Base-by-base conservation (phyloP, 2,329 filamentous ascomycete species). In the Endocalyx cinctus region DNA sequence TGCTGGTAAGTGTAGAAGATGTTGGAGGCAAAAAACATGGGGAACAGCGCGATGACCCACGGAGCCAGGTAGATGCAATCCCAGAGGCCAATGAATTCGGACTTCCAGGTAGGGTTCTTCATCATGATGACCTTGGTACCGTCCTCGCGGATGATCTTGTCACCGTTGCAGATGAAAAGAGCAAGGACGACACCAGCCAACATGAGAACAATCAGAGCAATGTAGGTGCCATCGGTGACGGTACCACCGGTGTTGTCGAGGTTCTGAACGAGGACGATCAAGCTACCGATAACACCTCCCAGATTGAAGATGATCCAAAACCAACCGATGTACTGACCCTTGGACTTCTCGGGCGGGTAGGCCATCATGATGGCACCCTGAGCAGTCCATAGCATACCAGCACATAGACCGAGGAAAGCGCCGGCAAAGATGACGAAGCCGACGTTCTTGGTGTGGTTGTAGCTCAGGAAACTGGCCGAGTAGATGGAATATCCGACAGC, bases 251-350 rank as follows among this genome's bases (percentile, higher is more conserved):
- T 70, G 38, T 66, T 72, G 63, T 85, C 59, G 52, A 85, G 72
- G 62, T 85, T 86, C 59, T 85, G 72, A 42, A 73, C 83, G 5
- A 87, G 73, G n/a, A 82, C 82, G 41, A 87, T 84, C 50, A 82
- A 62, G 52, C 82, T 79, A 42, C 89, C 89, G 58, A 96, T 87
- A 41, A 95, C 88, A 50, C 81, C 88, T 48, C 89, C 89, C 38
- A 89, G 62, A 62, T 95, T 95, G 72, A 95, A 96, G 52, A 96
- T 94, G 58, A 88, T 80, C 89, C 89, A 95, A 65, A 95, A 95
- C 67, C 79, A 81, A 40, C 84, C 84, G 58, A 95, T 94, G 59
- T 88, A 95, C 39, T 82, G 80, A 27, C 89, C 89, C 70, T 95
- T 95, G 44, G 78, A 76, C 20, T 77, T 61, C 63, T 95, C 89